Evolutionary conservation across 345 rosid species (phyloP).

Genomic region (Lepidium aucheri): DNA sequence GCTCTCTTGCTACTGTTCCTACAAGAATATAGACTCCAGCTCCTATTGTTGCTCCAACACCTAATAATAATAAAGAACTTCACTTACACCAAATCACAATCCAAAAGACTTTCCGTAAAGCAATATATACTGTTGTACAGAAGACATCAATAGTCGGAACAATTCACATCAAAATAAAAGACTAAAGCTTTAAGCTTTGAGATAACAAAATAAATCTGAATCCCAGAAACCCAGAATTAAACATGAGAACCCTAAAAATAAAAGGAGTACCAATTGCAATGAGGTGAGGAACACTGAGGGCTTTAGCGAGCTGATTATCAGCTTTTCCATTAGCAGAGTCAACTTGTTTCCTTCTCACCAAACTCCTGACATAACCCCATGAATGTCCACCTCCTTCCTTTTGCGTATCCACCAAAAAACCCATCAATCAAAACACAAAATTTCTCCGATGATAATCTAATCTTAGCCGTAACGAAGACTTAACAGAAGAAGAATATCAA

Average conservation of each 20-base stretch:
- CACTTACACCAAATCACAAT: too few species aligned
- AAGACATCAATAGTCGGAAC: too few species aligned
- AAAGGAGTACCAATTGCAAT: conserved; percentile 59
- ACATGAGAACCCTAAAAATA: not conserved
- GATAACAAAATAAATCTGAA: too few species aligned
- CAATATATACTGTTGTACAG: too few species aligned
- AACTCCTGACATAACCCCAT: conserved; percentile 43
- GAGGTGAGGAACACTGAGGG: conserved; percentile 61
- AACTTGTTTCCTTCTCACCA: conserved; percentile 76
- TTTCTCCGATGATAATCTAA: not conserved
- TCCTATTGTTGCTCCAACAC: conserved; percentile 96
- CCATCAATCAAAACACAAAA: conserved; percentile 28
- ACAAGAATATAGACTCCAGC: conserved; percentile 98
- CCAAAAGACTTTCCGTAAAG: too few species aligned
- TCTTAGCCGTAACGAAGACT: not conserved
- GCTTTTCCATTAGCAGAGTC: conserved; percentile 44
- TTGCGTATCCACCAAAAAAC: conserved; percentile 42
- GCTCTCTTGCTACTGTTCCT: conserved; percentile 98
- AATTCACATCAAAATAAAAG: too few species aligned
- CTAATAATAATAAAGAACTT: conserved; percentile 21
- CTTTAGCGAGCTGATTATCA: conserved; percentile 57
- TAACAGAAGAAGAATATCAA: not conserved
- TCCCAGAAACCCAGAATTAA: not conserved
- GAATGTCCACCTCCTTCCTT: conserved; percentile 35
- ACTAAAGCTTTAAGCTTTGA: too few species aligned